phyloP scores from a whole-genome alignment of 306 rosid genomes.

The Aeschynomene evenia region DNA sequence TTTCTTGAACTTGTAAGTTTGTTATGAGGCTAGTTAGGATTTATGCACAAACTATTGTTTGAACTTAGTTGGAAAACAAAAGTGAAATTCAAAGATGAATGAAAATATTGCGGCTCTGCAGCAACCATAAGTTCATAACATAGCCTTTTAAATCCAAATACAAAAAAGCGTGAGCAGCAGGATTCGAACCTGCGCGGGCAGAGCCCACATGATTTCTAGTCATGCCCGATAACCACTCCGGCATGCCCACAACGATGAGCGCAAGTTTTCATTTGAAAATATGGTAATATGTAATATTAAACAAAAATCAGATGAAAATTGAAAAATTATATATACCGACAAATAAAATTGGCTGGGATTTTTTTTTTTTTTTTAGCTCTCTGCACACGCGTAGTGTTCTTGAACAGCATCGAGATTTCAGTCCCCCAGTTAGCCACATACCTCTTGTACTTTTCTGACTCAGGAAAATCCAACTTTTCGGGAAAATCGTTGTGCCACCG shows the following conservation, averaged over 20 bases:
- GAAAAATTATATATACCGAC: not conserved
- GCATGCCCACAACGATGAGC: not conserved
- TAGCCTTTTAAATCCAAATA: no score
- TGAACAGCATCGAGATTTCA: not conserved
- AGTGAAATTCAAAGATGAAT: no score
- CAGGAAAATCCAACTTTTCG: slow-evolving; percentile 20
- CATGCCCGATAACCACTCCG: slow-evolving; percentile 30
- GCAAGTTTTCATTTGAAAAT: no score
- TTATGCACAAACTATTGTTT: no score
- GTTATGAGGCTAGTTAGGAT: no score
- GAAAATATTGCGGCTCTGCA: no score
- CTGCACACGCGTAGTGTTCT: not conserved
- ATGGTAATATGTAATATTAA: no score
- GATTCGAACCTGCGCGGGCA: slow-evolving; percentile 33
- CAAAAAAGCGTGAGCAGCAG: slow-evolving; percentile 9
- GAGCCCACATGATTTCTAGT: slow-evolving; percentile 18
- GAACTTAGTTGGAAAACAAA: no score
- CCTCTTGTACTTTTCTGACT: not conserved
- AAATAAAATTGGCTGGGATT: not conserved
- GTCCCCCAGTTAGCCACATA: not conserved
- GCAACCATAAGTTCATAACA: no score
- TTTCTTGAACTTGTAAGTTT: no score
- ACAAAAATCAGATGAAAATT: not conserved
- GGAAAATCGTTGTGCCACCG: slow-evolving; percentile 9
- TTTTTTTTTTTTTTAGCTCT: not conserved